Evolutionary conservation across 2,329 filamentous ascomycete genomes (phyloP).

Genomic region (Cordyceps tenuipes): DNA sequence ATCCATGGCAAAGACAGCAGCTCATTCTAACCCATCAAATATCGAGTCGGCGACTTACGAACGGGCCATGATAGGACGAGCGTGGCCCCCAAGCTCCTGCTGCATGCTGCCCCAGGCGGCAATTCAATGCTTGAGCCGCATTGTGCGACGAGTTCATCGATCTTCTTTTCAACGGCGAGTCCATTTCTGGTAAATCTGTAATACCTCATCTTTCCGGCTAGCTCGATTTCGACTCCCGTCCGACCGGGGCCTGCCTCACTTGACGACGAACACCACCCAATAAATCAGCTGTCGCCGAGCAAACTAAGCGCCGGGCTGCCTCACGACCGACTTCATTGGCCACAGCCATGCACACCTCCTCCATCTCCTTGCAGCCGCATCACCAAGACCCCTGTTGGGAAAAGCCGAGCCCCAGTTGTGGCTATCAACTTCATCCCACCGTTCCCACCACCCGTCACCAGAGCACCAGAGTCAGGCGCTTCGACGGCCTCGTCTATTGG

Average conservation of each 20-base stretch:
- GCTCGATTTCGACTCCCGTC: neutral
- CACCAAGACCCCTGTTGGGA: neutral
- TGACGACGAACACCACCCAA: slow-evolving; percentile 1
- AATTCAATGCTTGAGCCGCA: neutral
- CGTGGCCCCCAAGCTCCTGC: neutral
- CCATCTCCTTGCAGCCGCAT: slow-evolving; percentile 5
- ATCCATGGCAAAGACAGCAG: neutral
- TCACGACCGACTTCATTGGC: slow-evolving; percentile 8
- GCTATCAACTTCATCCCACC: neutral
- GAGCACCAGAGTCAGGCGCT: slow-evolving; percentile 1
- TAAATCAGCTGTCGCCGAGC: neutral
- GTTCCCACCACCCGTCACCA: neutral
- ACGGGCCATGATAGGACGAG: neutral
- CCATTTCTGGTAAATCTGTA: neutral
- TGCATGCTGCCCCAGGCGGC: neutral
- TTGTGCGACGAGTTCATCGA: slow-evolving; percentile 10
- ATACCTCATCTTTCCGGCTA: neutral
- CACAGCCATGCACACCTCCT: neutral
- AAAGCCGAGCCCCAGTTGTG: slow-evolving; percentile 6
- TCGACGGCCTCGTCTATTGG: slow-evolving; percentile 5
- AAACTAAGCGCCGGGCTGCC: slow-evolving; percentile 10
- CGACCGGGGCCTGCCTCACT: neutral
- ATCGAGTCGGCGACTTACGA: no score
- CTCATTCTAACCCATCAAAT: neutral
- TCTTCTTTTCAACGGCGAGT: neutral